phyloP scores from a whole-genome alignment of 164 flowering plant species.

The Taxillus chinensis region DNA sequence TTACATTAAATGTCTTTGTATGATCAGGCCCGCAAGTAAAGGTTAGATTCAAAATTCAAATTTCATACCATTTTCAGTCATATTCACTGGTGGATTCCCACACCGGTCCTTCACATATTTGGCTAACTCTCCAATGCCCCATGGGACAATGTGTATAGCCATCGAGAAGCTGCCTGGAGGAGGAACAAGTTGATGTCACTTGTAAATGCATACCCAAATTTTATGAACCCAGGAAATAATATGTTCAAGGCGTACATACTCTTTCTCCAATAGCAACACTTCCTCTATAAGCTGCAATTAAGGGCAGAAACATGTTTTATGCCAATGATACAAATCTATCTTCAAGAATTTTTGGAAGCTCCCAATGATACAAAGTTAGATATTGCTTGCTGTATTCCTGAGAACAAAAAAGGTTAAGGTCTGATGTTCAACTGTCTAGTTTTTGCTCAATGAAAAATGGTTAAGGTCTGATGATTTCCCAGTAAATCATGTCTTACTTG shows the following conservation, averaged over 20 bases:
- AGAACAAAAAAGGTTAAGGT: too few species aligned
- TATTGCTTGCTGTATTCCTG: too few species aligned
- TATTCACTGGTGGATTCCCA: slow-evolving; percentile 58
- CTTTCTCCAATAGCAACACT: slow-evolving; percentile 63
- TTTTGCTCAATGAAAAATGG: too few species aligned
- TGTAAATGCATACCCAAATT: slow-evolving; percentile 1
- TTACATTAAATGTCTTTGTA: not conserved
- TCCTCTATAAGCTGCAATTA: slow-evolving; percentile 36
- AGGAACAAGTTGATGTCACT: slow-evolving; percentile 1
- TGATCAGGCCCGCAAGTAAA: not conserved
- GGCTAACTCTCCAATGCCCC: slow-evolving; percentile 65
- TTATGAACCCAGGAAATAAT: not conserved
- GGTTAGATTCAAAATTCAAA: not conserved
- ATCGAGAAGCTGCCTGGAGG: slow-evolving; percentile 61
- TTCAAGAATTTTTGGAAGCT: too few species aligned
- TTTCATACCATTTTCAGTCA: slow-evolving; percentile 79
- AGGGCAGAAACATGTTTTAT: not conserved
- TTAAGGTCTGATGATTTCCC: too few species aligned
- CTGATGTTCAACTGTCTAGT: too few species aligned
- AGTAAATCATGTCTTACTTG: too few species aligned
- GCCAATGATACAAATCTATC: too few species aligned
- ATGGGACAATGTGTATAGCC: slow-evolving; percentile 79
- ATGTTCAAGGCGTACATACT: slow-evolving; percentile 26
- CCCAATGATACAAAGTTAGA: too few species aligned
- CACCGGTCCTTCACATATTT: slow-evolving; percentile 58